Base-by-base conservation (phyloP, 139 green algal species). In the Micromonas pusilla region DNA sequence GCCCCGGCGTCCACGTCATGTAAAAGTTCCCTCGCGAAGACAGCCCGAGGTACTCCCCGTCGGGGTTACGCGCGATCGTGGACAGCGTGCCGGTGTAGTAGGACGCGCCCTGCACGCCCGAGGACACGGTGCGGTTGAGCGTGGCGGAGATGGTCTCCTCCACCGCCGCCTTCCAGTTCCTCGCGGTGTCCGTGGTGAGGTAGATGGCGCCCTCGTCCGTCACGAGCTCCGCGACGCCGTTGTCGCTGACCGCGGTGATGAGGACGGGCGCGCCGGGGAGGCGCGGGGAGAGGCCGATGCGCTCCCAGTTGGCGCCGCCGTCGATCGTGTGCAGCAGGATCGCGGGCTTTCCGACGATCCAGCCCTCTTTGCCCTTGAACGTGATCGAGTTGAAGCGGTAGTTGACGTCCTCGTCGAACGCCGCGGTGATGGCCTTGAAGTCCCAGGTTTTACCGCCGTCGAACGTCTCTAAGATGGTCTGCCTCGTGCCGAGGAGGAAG, bases 161-260 rank as follows among this genome's bases (percentile, higher is more conserved):
- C 78, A 99, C 95, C 38, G 93, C 94, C 13, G 95, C 95, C 45
- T 86, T 93, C 95, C 95, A 99, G 37, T 92, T 96, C 83, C 95
- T 93, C 1, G 89, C 95, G 1, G 80, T 86, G 86, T 99, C 97
- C 84, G 84, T 82, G 16, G 95, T 99, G 6, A 94, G 91, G 82
- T 99, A 99, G 86, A 99, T 97, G 39, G 95, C 95, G 31, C 95
- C 95, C 88, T 96, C 85, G 78, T 99, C 95, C 3, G 96, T 99
- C 34, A 88, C 92, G 94, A 99, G 95, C 87, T 99, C 96, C 26
- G 94, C 94, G 5, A 88, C 88, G 23, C 79, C 54, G 76, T 90
- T 83, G 63, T 86, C 90, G 19, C 81, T 52, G 73, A 94, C 79
- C 0, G 92, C 90, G 25, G 81, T 90, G 45, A 97, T 86, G 32